Evolutionary conservation across 2,329 filamentous ascomycete species (phyloP).

Genomic region (Cercospora sp.): DNA sequence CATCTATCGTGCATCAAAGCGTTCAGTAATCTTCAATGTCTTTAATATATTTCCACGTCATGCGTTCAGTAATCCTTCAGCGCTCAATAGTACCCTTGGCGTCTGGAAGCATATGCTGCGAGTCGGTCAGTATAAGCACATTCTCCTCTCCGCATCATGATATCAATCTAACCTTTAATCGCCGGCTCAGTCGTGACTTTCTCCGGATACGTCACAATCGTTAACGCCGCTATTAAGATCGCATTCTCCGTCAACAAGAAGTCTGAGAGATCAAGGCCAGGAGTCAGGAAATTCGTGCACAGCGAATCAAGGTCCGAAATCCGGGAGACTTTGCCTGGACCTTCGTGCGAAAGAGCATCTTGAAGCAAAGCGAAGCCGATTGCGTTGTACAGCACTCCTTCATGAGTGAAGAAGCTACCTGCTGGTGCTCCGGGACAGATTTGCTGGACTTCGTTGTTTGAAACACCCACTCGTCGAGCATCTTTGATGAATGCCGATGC

Average conservation of each 20-base stretch:
- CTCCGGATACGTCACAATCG: slow-evolving; percentile 38
- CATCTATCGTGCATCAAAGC: background rate
- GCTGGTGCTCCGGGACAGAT: slow-evolving; percentile 44
- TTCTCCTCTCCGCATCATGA: background rate
- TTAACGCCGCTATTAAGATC: slow-evolving; percentile 43
- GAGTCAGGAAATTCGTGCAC: slow-evolving; percentile 44
- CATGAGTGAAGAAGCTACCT: slow-evolving; percentile 52
- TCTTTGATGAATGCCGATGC: slow-evolving; percentile 51
- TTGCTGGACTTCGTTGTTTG: slow-evolving; percentile 52
- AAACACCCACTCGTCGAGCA: slow-evolving; percentile 48
- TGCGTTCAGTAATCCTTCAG: background rate
- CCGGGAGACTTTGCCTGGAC: slow-evolving; percentile 45
- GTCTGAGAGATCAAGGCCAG: slow-evolving; percentile 47
- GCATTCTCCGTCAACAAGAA: slow-evolving; percentile 49
- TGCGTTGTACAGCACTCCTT: slow-evolving; percentile 53
- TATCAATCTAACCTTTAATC: slow-evolving; percentile 36
- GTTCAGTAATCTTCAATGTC: background rate
- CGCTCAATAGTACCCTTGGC: background rate
- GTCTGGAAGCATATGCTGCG: background rate
- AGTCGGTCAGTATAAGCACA: background rate
- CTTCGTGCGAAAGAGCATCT: slow-evolving; percentile 52
- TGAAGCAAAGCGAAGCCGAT: slow-evolving; percentile 48
- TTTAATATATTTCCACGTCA: background rate
- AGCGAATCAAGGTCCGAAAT: slow-evolving; percentile 42
- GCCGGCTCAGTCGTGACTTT: slow-evolving; percentile 45